phyloP scores from a whole-genome alignment of 148 eudicot genomes.

The Camellia japonica region DNA sequence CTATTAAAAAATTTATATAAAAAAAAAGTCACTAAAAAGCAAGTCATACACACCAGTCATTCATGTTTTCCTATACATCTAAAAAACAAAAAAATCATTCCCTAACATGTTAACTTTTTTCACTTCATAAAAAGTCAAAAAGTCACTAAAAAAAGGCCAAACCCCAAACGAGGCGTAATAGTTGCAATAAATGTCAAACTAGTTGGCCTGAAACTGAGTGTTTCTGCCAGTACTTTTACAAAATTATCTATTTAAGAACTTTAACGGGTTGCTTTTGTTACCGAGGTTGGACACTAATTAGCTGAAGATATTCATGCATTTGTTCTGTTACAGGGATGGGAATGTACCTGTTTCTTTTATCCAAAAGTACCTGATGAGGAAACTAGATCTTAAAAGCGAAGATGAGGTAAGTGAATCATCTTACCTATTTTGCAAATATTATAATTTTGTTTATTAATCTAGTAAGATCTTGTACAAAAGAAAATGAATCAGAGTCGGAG shows the following conservation, averaged over 20 bases:
- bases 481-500: neutral
- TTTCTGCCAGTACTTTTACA: neutral
- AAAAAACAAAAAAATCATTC: no score
- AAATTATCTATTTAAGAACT: neutral
- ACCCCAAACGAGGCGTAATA: no score
- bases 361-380: constrained; percentile 58
- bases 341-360: constrained; percentile 58
- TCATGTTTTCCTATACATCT: no score
- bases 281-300: neutral
- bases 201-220: neutral
- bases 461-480: neutral
- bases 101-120: no score
- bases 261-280: neutral
- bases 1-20: no score
- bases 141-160: no score
- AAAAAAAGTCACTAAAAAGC: no score
- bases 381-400: constrained; percentile 65
- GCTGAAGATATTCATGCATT: neutral
- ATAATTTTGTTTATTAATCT: neutral
- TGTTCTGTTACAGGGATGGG: constrained; percentile 52
- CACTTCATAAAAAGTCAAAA: no score
- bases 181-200: neutral
- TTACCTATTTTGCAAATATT: neutral
- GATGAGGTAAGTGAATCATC: constrained; percentile 45
- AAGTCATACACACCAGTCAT: no score